Evolutionary conservation across 176 grass and related monocot genomes (phyloP), one percentile per base, ranked within the genome.

Genomic region (Chrysopogon serrulatus): DNA sequence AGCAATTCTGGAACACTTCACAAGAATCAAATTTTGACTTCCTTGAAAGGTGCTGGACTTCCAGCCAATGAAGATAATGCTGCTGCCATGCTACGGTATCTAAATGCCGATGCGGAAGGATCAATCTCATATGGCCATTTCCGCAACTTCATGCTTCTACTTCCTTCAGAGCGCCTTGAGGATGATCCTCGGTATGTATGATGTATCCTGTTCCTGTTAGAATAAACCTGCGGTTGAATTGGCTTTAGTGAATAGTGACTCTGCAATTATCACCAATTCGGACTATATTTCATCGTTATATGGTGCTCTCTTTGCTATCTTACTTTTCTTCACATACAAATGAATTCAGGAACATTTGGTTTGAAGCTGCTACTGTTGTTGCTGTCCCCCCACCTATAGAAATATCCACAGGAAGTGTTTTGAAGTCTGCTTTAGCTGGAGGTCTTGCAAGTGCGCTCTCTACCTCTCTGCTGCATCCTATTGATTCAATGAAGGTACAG

Each of bases 71-170:
- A 98, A 85, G 95, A 98, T 86, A 93, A 98, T 86, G 95, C 95
- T 24, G 68, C 85, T 49, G 92, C 95, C 67, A 98, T 98, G 95
- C 85, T 98, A 87, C 90, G 92, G 34, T 94, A 87, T 88, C 85
- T 98, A 47, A 94, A 94, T 94, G 78, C 85, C 51, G 90, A 93
- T 82, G 83, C 82, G 47, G 89, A 89, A 68, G 93, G 89, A 76
- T 93, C 92, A 4, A 98, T 98, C 87, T 98, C 96, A 36, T 95
- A 98, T 35, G 89, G 96, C 18, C 93, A 98, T 90, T 98, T 98
- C 71, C 91, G 96, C 62, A 98, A 95, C 78, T 98, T 98, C 85
- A 98, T 98, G 93, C 83, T 98, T 54, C 91, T 98, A 66, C 92
- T 98, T 91, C 96, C 96, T 75, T 94, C 93, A 78, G 87, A 98